phyloP scores from a whole-genome alignment of 352 stramenopile genomes.

The Phytophthora uliginosa region DNA sequence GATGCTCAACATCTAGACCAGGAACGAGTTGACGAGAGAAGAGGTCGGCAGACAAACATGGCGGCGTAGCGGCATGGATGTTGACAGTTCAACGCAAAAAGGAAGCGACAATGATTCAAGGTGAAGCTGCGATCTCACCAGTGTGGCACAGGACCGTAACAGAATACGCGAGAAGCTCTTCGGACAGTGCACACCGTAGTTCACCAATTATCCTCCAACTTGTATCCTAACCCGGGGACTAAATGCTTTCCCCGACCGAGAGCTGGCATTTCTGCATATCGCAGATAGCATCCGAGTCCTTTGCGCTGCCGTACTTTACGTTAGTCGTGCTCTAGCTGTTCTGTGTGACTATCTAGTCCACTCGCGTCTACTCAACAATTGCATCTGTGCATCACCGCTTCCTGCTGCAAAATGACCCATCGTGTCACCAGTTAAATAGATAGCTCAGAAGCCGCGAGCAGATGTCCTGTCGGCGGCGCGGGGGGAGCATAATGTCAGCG shows the following conservation, averaged over 20 bases:
- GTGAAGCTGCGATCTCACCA: too few species aligned
- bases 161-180: not conserved
- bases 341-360: not conserved
- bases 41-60: too few species aligned
- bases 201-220: not conserved
- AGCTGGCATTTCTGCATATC: not conserved
- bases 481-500: conserved; percentile 86
- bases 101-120: too few species aligned
- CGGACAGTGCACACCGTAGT: not conserved
- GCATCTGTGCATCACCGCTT: conserved; percentile 18
- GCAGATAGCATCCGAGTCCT: not conserved
- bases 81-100: too few species aligned
- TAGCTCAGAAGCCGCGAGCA: conserved; percentile 86
- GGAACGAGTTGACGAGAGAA: too few species aligned
- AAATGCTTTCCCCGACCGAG: too few species aligned
- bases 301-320: not conserved
- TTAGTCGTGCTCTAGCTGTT: not conserved
- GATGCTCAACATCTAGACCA: too few species aligned
- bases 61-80: too few species aligned
- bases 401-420: conserved; percentile 2
- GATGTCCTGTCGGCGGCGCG: conserved; percentile 74
- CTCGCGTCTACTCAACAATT: conserved; percentile 17
- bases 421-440: conserved; percentile 87
- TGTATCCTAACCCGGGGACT: not conserved
- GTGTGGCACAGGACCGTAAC: too few species aligned